phyloP scores from a whole-genome alignment of 192 early-diverging fungal genomes.

The Backusella macrospora region DNA sequence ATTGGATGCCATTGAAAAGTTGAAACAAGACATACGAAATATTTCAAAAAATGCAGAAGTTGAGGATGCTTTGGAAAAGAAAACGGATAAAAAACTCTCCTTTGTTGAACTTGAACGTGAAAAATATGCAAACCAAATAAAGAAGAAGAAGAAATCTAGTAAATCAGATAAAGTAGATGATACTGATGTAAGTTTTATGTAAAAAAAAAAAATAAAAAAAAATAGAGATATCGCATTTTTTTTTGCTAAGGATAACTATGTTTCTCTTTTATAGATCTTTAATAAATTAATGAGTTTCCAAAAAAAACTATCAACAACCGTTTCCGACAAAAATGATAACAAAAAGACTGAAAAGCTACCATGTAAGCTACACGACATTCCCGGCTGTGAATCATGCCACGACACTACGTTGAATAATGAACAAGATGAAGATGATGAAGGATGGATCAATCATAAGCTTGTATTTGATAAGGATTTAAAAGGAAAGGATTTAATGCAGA shows the following conservation, averaged over 20 bases:
- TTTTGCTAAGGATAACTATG: constrained; percentile 32
- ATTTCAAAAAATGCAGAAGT: constrained; percentile 47
- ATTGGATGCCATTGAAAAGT: constrained; percentile 57
- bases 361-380: constrained; percentile 73
- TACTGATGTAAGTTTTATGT: constrained; percentile 34
- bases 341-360: constrained; percentile 44
- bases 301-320: constrained; percentile 46
- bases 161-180: constrained; percentile 35
- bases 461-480: constrained; percentile 74
- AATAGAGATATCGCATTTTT: constrained; percentile 27
- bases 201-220: constrained; percentile 22
- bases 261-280: constrained; percentile 35
- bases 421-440: constrained; percentile 49
- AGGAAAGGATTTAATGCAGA: constrained; percentile 57
- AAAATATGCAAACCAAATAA: constrained; percentile 42
- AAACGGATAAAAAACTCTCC: constrained; percentile 42
- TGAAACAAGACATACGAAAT: constrained; percentile 67
- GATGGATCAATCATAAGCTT: constrained; percentile 82
- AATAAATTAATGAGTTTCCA: constrained; percentile 61
- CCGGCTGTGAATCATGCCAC: constrained; percentile 71
- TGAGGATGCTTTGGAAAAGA: constrained; percentile 42
- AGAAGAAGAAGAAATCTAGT: constrained; percentile 22
- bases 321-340: constrained; percentile 10
- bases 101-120: constrained; percentile 52
- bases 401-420: constrained; percentile 51